These are phyloP conservation scores for Hypoxylon sp. DNA, from an alignment of 2,329 filamentous ascomycete genomes.

Conservation along the genomic window DNA sequence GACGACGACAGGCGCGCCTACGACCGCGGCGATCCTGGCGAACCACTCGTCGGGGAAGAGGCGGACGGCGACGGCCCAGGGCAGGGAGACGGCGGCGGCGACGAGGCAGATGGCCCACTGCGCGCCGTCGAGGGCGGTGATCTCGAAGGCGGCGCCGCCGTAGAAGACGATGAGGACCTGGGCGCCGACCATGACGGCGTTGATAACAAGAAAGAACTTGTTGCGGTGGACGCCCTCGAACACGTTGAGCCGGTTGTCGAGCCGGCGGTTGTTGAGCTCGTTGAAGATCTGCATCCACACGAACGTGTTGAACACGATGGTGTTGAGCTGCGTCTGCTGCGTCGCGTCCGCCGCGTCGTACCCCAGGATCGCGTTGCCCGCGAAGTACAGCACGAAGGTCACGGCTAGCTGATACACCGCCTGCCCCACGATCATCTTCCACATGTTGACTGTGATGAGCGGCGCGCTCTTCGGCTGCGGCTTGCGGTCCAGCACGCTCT, in stretches of 20 bases:
- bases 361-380: slow-evolving; percentile 61
- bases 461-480: slow-evolving; percentile 70
- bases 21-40: slow-evolving; percentile 41
- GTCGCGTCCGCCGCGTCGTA: slow-evolving; percentile 54
- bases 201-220: slow-evolving; percentile 65
- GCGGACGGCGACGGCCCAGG: slow-evolving; percentile 58
- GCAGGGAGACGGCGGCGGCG: slow-evolving; percentile 57
- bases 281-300: slow-evolving; percentile 80
- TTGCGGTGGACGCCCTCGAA: slow-evolving; percentile 65
- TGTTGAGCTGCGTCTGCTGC: slow-evolving; percentile 58
- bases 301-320: slow-evolving; percentile 73
- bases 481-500: slow-evolving; percentile 62
- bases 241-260: slow-evolving; percentile 69
- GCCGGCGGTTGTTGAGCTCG: slow-evolving; percentile 69
- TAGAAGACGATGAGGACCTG: slow-evolving; percentile 66
- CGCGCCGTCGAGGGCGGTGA: slow-evolving; percentile 55
- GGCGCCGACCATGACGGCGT: slow-evolving; percentile 62
- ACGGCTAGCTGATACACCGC: slow-evolving; percentile 67
- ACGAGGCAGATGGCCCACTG: slow-evolving; percentile 65
- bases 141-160: slow-evolving; percentile 62
- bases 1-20: slow-evolving; percentile 44
- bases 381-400: slow-evolving; percentile 68
- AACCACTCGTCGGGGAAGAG: slow-evolving; percentile 58
- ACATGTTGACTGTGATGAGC: slow-evolving; percentile 74
- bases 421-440: slow-evolving; percentile 72